Conservation (phyloP, 2,329 filamentous ascomycete genomes). For the Penicillium sp. region DNA sequence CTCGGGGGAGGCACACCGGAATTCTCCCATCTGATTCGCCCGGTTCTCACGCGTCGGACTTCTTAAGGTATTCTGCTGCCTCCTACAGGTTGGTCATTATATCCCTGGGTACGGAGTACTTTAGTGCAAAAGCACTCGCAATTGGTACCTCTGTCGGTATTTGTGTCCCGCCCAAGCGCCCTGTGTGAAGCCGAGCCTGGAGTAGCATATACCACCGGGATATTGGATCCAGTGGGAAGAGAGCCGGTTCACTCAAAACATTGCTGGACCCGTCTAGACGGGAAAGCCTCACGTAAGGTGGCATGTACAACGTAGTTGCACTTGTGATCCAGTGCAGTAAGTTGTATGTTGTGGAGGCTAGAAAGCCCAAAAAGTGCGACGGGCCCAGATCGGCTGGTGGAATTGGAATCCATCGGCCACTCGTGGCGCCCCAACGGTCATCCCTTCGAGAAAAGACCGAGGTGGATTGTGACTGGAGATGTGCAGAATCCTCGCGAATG, state of each 20-base stretch:
- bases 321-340: constrained; percentile 16
- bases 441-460: not conserved
- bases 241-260: constrained; percentile 6
- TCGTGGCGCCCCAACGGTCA: constrained; percentile 2
- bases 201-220: not conserved
- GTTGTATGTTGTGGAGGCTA: not conserved
- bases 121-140: too few species aligned
- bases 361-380: not conserved
- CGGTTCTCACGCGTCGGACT: constrained; percentile 11
- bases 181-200: not conserved
- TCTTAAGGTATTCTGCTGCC: not conserved
- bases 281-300: constrained; percentile 3
- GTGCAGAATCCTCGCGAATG: not conserved
- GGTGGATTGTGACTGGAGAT: not conserved
- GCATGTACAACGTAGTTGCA: constrained; percentile 13
- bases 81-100: not conserved
- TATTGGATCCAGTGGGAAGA: not conserved
- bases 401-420: constrained; percentile 7
- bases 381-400: constrained; percentile 4
- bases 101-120: not conserved
- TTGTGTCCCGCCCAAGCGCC: constrained; percentile 3
- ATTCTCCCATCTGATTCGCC: constrained; percentile 12
- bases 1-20: not conserved
- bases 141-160: constrained; percentile 3
- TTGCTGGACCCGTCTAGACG: not conserved